Evolutionary conservation across 345 rosid species (phyloP), one percentile per base, ranked within the genome.

Genomic region (Pistacia atlantica): DNA sequence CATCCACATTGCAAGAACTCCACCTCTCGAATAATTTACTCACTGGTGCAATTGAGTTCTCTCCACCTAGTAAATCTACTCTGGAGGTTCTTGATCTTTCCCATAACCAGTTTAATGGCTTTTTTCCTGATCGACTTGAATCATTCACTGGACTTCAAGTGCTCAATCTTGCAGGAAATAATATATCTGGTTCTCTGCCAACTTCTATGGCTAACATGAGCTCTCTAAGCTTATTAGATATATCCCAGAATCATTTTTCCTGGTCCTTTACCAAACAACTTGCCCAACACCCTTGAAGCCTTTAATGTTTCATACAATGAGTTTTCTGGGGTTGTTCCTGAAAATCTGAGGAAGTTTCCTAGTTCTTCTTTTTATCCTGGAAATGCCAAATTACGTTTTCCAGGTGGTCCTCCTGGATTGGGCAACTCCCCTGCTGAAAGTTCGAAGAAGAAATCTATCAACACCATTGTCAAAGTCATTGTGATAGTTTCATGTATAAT

Each of bases 291-390:
- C 71, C 91, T 96, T 59, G 78, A 73, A 73, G 87, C 83, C 79
- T 90, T 96, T 76, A 96, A 93, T 80, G 97, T 84, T 65, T 91
- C 99, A 14, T 78, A 87, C 77, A 96, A 96, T 76, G 91, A 93
- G 85, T 89, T 96, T 61, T 92, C 97, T 72, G 99, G 99, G 17
- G 84, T 78, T 78, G 97, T 93, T 77, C 98, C 99, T 48, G 97
- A 91, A 82, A 93, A 81, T 79, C 81, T 96, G 79, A 89, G 90
- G 82, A 86, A 75, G 80, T 93, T 92, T 77, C 93, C 95, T 58
- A 78, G 76, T 22, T 85, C 97, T 79, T 91, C 97, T n/a, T 96
- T 93, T 83, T 88, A 76, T 77, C 98, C 99, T 69, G 98, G 99
- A 78, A 93, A 96, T 77, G 45, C 75, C 18, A 82, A 81, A 75